Percentiles rank a stretch among this genome's conserved stretches.
phyloP scores from a whole-genome alignment of 495 filamentous ascomycete species.

The Penicillium longicatenatum region DNA sequence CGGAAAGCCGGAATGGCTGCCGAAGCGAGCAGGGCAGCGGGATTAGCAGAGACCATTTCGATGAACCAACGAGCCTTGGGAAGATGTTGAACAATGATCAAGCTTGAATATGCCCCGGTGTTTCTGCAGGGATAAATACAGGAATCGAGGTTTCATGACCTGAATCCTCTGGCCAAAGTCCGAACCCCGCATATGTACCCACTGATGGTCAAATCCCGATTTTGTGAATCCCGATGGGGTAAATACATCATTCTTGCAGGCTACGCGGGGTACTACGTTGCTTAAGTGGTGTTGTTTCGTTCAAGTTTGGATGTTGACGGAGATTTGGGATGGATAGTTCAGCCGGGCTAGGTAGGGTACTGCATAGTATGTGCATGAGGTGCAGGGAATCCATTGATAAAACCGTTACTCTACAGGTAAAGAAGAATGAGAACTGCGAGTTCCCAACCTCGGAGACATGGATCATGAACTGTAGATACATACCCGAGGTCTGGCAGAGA shows the following conservation, averaged over 20 bases:
- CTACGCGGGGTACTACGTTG: not conserved
- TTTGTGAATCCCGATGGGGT: not conserved
- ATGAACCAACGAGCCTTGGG: not conserved
- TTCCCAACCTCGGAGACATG: too few relatives aligned
- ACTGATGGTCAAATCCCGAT: not conserved
- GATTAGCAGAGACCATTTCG: slow-evolving; percentile 3
- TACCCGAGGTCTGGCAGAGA: too few relatives aligned
- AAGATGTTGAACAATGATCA: not conserved
- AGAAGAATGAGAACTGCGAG: too few relatives aligned
- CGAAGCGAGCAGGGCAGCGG: slow-evolving; percentile 7
- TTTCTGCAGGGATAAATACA: not conserved
- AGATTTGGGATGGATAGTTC: too few relatives aligned
- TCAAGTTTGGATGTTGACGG: not conserved
- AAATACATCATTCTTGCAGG: not conserved
- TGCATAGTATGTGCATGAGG: too few relatives aligned
- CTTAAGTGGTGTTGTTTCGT: not conserved
- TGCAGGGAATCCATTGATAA: too few relatives aligned
- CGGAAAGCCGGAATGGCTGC: slow-evolving; percentile 21
- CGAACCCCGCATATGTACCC: not conserved
- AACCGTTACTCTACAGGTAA: too few relatives aligned
- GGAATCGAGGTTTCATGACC: too few relatives aligned
- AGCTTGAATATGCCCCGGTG: too few relatives aligned
- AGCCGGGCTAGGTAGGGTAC: too few relatives aligned
- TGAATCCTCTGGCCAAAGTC: not conserved
- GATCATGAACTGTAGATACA: too few relatives aligned